Conservation (phyloP, 2,329 filamentous ascomycete species). For the Ascosphaera aggregata region DNA sequence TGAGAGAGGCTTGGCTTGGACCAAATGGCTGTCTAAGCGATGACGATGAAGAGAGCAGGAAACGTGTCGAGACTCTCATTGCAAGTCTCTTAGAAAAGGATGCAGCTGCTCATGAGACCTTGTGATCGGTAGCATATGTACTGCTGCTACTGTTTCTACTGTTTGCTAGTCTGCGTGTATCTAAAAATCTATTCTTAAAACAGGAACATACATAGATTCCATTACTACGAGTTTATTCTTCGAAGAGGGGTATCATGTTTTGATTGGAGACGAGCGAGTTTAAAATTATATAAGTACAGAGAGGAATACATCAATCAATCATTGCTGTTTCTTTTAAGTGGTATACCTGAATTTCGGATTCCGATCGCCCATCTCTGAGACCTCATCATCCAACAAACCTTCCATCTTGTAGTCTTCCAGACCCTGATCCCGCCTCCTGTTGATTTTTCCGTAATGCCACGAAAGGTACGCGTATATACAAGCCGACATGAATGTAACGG, state of each 20-base stretch:
- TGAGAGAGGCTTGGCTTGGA: neutral
- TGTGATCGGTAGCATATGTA: too few species aligned
- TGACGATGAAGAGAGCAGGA: neutral
- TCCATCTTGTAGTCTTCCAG: constrained; percentile 17
- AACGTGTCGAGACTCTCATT: neutral
- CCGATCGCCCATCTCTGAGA: constrained; percentile 20
- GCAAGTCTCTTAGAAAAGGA: neutral
- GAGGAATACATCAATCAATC: neutral
- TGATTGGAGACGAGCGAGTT: neutral
- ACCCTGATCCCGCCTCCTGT: constrained; percentile 18
- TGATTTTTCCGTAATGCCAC: constrained; percentile 27
- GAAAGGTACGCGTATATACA: constrained; percentile 31
- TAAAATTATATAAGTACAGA: neutral
- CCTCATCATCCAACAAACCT: constrained; percentile 18
- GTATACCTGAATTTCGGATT: constrained; percentile 19
- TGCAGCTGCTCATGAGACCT: neutral
- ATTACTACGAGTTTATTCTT: too few species aligned
- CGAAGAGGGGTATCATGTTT: neutral
- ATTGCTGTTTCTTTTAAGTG: constrained; percentile 8
- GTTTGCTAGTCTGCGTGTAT: too few species aligned
- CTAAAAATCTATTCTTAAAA: too few species aligned
- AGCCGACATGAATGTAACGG: constrained; percentile 31
- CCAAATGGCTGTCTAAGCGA: neutral
- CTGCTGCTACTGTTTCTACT: too few species aligned
- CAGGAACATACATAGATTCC: too few species aligned